Evolutionary conservation across 106 monocot species (phyloP).

Genomic region (Posidonia australis): DNA sequence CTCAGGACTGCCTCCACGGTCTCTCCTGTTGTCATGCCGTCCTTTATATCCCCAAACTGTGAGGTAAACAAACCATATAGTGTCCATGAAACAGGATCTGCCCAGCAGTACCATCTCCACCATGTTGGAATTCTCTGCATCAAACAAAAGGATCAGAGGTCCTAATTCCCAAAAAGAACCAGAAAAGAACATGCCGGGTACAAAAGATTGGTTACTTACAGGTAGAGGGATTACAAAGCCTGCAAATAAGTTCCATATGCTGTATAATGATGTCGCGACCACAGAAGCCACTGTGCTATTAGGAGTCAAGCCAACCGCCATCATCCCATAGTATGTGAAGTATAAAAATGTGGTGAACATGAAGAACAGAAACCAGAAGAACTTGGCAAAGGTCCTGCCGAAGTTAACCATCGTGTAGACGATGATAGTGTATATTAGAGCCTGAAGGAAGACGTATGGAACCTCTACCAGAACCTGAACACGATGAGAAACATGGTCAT

Average conservation of each 20-base stretch:
- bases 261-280: constrained; percentile 37
- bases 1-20: constrained; percentile 12
- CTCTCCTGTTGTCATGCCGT: constrained; percentile 2
- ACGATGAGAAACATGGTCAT: not conserved
- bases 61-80: constrained; percentile 26
- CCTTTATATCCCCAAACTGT: constrained; percentile 16
- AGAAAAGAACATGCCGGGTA: too few species aligned
- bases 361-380: constrained; percentile 79
- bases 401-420: constrained; percentile 79
- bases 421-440: constrained; percentile 35
- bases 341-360: constrained; percentile 46
- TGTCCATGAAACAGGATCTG: constrained; percentile 61
- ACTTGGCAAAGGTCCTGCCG: constrained; percentile 45
- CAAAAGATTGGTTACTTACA: constrained; percentile 24
- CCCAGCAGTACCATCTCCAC: constrained; percentile 98
- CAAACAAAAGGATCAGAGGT: constrained; percentile 56
- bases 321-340: constrained; percentile 81
- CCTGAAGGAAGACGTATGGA: constrained; percentile 45
- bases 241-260: constrained; percentile 80
- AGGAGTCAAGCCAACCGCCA: constrained; percentile 57
- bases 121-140: too few species aligned
- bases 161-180: too few species aligned
- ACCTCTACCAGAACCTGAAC: constrained; percentile 53
- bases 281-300: constrained; percentile 40
- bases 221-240: constrained; percentile 59